Conservation (phyloP, 345 rosid genomes). For the Salix udensis region DNA sequence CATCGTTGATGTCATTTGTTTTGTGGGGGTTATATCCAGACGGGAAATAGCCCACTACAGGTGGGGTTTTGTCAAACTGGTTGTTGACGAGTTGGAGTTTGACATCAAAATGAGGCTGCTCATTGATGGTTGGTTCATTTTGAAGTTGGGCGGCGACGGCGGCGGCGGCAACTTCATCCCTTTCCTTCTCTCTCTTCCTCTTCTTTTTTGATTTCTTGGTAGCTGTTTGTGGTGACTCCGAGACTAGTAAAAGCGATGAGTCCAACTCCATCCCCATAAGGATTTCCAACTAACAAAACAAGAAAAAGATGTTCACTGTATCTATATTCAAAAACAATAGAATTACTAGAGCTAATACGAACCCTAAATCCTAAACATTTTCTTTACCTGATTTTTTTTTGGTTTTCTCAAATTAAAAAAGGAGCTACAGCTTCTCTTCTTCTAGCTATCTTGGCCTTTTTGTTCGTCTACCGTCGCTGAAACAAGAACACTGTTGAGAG, state of each 20-base stretch:
- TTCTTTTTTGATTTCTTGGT: constrained; percentile 22
- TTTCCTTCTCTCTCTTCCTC: constrained; percentile 16
- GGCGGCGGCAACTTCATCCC: neutral
- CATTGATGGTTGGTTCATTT: neutral
- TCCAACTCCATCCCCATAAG: neutral
- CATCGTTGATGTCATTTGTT: neutral
- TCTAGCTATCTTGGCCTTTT: too few relatives aligned
- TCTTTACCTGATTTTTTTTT: neutral
- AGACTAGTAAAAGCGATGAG: neutral
- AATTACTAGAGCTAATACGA: neutral
- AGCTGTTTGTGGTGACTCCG: constrained; percentile 8
- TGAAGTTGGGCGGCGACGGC: neutral
- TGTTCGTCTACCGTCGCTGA: too few relatives aligned
- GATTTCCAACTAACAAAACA: neutral
- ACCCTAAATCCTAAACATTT: neutral
- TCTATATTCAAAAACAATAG: neutral
- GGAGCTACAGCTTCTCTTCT: neutral
- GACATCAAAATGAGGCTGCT: constrained; percentile 8
- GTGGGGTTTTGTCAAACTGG: constrained; percentile 44
- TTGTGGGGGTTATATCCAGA: constrained; percentile 54
- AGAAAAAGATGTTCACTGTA: neutral
- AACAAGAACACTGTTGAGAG: too few relatives aligned
- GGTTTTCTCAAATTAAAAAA: neutral
- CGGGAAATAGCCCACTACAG: constrained; percentile 74
- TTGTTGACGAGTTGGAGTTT: constrained; percentile 39